A percentile compares a stretch with the other conserved stretches of the same genome.
Conservation (phyloP, 2,329 filamentous ascomycete species). For the Diaporthe australafricana region DNA sequence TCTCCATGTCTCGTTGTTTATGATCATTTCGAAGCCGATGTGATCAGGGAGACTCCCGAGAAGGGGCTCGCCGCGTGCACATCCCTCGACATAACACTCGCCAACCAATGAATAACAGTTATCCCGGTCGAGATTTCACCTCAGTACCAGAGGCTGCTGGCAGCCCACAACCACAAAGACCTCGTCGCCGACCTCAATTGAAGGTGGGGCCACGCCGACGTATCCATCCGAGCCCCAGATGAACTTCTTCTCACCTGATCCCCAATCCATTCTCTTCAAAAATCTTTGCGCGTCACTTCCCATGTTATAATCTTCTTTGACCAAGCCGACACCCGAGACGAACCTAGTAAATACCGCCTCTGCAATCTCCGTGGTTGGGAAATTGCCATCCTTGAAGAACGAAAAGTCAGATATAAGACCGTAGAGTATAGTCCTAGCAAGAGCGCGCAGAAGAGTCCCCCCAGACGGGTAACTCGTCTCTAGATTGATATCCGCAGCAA, state of each 20-base stretch:
- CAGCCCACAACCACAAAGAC: neutral
- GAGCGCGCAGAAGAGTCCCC: neutral
- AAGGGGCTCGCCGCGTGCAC: neutral
- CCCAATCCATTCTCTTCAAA: conserved; percentile 6
- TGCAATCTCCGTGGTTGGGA: neutral
- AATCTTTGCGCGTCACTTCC: neutral
- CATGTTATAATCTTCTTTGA: neutral
- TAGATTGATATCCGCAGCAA: neutral
- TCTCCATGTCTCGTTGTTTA: neutral
- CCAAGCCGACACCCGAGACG: neutral
- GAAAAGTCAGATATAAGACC: neutral
- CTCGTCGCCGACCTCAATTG: neutral
- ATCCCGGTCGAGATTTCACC: neutral
- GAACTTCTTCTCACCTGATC: neutral
- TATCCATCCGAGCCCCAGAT: neutral
- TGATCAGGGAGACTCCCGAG: neutral
- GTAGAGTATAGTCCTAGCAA: neutral
- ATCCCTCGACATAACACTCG: neutral
- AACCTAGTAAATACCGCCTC: neutral
- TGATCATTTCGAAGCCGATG: neutral
- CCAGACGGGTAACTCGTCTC: neutral
- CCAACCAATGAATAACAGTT: neutral
- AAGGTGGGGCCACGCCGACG: neutral
- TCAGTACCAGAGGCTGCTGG: neutral
- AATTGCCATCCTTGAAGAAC: neutral